These are phyloP conservation scores for Penicillium decumbens DNA, from an alignment of 2,329 filamentous ascomycete genomes.

Conservation along the genomic window DNA sequence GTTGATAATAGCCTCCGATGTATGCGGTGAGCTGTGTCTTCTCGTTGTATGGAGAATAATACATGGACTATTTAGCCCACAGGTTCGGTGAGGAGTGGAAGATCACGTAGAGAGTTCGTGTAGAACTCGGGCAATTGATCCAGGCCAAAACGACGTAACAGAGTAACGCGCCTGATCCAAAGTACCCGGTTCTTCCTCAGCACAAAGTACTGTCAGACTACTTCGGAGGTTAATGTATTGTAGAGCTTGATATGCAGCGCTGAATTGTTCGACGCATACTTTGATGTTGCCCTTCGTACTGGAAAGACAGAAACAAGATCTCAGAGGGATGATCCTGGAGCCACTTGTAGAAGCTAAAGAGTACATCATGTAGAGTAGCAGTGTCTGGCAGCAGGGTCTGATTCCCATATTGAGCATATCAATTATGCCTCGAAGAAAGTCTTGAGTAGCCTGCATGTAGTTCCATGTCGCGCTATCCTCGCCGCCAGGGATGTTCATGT, in stretches of 20 bases:
- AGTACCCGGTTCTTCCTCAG: constrained; percentile 35
- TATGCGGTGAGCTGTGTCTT: constrained; percentile 39
- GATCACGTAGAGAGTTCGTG: no score
- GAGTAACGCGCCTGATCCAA: constrained; percentile 36
- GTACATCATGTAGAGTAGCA: constrained; percentile 43
- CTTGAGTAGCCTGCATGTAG: constrained; percentile 44
- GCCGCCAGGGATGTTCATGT: constrained; percentile 50
- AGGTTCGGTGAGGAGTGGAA: constrained; percentile 37
- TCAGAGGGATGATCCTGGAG: constrained; percentile 46
- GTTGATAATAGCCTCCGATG: constrained; percentile 50
- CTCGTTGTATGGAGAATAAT: constrained; percentile 44
- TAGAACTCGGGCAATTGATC: no score
- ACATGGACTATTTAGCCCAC: constrained; percentile 44
- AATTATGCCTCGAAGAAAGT: constrained; percentile 38
- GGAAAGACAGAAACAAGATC: constrained; percentile 46
- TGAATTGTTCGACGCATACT: constrained; percentile 28
- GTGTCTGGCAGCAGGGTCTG: constrained; percentile 44
- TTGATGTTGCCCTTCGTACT: constrained; percentile 40
- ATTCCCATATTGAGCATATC: constrained; percentile 46
- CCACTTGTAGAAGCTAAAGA: constrained; percentile 50
- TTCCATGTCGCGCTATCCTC: constrained; percentile 52
- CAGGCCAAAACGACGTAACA: constrained; percentile 27
- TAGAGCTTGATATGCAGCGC: constrained; percentile 39
- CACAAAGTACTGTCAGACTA: constrained; percentile 41
- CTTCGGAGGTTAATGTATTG: constrained; percentile 36